phyloP scores from a whole-genome alignment of 768 basidiomycete species.

The Kwoniella sp. region DNA sequence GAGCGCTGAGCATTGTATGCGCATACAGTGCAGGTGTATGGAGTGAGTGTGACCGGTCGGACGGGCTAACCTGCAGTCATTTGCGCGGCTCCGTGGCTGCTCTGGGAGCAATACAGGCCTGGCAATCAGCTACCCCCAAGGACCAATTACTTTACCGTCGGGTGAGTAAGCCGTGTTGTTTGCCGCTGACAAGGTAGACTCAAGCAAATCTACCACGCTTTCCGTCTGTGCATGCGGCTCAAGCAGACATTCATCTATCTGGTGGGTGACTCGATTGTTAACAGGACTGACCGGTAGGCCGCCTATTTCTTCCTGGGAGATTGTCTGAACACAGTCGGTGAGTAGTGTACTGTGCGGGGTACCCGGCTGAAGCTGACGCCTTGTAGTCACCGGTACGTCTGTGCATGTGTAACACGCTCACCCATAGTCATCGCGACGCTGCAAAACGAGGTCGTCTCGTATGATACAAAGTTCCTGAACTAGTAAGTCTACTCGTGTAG shows the following conservation, averaged over 20 bases:
- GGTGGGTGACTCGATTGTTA: conserved; percentile 53
- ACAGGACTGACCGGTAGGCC: conserved; percentile 64
- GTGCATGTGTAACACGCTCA: background rate
- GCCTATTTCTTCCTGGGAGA: conserved; percentile 53
- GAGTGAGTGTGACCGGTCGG: conserved; percentile 50
- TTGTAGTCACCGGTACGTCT: conserved; percentile 23
- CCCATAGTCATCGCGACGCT: conserved; percentile 37
- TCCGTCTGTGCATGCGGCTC: conserved; percentile 59
- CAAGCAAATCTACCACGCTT: conserved; percentile 67
- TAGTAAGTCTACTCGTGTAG: conserved; percentile 22
- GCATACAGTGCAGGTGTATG: conserved; percentile 75
- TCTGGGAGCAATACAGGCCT: conserved; percentile 78
- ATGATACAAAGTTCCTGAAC: conserved; percentile 42
- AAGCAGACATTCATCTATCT: conserved; percentile 73
- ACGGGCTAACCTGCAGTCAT: conserved; percentile 58
- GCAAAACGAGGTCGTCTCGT: conserved; percentile 43
- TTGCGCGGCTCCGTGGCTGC: conserved; percentile 82
- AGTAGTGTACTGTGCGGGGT: conserved; percentile 1
- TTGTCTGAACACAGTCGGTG: conserved; percentile 40
- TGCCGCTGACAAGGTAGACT: background rate
- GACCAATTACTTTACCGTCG: conserved; percentile 71
- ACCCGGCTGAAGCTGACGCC: background rate
- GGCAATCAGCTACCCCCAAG: conserved; percentile 74
- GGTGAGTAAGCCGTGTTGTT: conserved; percentile 54
- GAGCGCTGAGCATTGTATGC: conserved; percentile 69